Conservation (phyloP, 2,329 filamentous ascomycete species). For the Fusarium metavorans region DNA sequence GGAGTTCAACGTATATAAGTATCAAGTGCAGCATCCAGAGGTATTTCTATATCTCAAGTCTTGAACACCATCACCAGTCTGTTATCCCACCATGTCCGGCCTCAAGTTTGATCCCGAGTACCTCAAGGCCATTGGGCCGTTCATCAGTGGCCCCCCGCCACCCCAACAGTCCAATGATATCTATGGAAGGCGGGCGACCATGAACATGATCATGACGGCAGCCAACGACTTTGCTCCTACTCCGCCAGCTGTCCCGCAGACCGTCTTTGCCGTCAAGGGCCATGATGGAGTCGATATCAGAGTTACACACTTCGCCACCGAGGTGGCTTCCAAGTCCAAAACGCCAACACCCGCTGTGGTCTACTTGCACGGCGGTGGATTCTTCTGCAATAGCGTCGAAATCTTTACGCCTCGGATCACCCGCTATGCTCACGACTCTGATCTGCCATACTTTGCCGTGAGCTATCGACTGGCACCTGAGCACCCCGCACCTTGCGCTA, state of each 20-base stretch:
- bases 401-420: slow-evolving; percentile 21
- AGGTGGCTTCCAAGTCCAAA: background rate
- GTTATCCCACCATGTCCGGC: slow-evolving; percentile 3
- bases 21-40: background rate
- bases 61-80: background rate
- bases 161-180: background rate
- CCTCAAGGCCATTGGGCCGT: background rate
- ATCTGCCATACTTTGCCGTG: slow-evolving; percentile 26
- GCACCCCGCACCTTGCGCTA: slow-evolving; percentile 13
- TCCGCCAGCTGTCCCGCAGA: slow-evolving; percentile 3
- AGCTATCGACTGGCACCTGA: slow-evolving; percentile 27
- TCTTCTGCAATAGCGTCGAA: slow-evolving; percentile 10
- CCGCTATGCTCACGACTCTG: slow-evolving; percentile 9
- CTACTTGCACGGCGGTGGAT: slow-evolving; percentile 24
- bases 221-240: background rate
- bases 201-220: background rate
- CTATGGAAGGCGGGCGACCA: background rate
- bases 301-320: slow-evolving; percentile 16
- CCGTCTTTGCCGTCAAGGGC: slow-evolving; percentile 8
- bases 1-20: background rate
- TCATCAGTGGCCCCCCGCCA: background rate
- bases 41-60: background rate
- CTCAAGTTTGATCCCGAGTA: slow-evolving; percentile 18
- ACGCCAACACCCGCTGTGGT: slow-evolving; percentile 9
- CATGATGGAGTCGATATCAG: slow-evolving; percentile 11